Evolutionary conservation across 2,329 filamentous ascomycete genomes (phyloP), one percentile per base, ranked within the genome.

Genomic region (Aspergillus sp.): DNA sequence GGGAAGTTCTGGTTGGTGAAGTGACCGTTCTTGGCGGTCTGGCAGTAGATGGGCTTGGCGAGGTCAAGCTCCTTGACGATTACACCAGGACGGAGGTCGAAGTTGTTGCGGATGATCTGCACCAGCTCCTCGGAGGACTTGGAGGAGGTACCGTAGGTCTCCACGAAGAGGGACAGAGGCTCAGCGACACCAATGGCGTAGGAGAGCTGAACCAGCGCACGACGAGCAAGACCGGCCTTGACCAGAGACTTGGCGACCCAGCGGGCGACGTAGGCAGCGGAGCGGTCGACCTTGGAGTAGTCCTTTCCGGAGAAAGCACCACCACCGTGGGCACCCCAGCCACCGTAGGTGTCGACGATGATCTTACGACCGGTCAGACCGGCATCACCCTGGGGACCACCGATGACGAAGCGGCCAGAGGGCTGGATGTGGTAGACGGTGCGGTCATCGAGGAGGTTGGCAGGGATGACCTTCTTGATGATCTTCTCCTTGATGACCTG

Each of bases 291-390:
- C 86, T 99, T 99, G 85, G 91, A 97, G 87, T 97, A 99, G 78
- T 99, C 94, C 88, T 99, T 99, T 71, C 94, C 94, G 70, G 94
- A 97, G 89, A 99, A 99, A 77, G 94, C 94, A 88, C 94, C 94
- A 83, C 94, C 94, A 84, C 94, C 94, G 84, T 99, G 94, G 68
- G 94, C 94, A 81, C 94, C 94, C 94, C 94, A 97, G 71, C 94
- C 94, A 82, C 94, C 94, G 81, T 99, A 99, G 76, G 94, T 97
- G 81, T 99, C 94, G 75, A 99, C 94, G 64, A 97, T 88, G 85
- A 99, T 99, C 88, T 99, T 99, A 72, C 94, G 92, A 76, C 94
- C 94, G 61, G 94, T 99, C 62, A 99, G 85, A 85, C 94, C 94
- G 69, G 94, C 94, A 70, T 99, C 94, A 86, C 94, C 94, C 83